phyloP scores from a whole-genome alignment of 2,329 filamentous ascomycete genomes.

The Stemphylium lycopersici region DNA sequence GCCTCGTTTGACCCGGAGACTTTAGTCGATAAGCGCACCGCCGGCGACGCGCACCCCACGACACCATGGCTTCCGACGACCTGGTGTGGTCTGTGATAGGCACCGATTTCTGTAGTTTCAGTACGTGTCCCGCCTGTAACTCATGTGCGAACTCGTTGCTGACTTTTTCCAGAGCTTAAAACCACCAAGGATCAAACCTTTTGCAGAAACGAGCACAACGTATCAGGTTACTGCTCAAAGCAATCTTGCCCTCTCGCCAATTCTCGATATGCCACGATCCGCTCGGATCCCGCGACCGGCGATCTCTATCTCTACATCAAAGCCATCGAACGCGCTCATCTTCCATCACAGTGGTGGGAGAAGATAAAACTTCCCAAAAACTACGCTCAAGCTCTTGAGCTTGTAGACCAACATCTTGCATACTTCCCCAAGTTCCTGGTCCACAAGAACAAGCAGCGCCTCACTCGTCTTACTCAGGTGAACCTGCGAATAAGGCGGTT shows the following conservation, averaged over 20 bases:
- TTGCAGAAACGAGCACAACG: constrained; percentile 85
- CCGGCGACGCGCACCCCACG: constrained; percentile 13
- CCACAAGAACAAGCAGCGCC: constrained; percentile 95
- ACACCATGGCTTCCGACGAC: constrained; percentile 66
- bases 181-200: constrained; percentile 71
- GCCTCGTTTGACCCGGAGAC: not conserved
- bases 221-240: constrained; percentile 37
- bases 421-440: constrained; percentile 95
- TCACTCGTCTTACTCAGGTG: constrained; percentile 91
- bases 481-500: constrained; percentile 77
- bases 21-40: not conserved
- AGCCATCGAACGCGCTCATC: constrained; percentile 69
- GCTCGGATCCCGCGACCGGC: constrained; percentile 78
- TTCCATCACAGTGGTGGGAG: constrained; percentile 94
- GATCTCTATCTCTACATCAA: constrained; percentile 96
- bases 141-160: not conserved
- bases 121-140: not conserved
- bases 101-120: constrained; percentile 93
- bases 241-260: constrained; percentile 90
- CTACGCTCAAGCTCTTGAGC: constrained; percentile 85
- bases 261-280: constrained; percentile 89
- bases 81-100: constrained; percentile 93
- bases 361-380: constrained; percentile 87
- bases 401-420: constrained; percentile 66
- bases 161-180: constrained; percentile 67